Percentiles rank a stretch among this genome's conserved stretches.
Conservation (phyloP, 352 stramenopile species). For the Phytopythium ostracodes region DNA sequence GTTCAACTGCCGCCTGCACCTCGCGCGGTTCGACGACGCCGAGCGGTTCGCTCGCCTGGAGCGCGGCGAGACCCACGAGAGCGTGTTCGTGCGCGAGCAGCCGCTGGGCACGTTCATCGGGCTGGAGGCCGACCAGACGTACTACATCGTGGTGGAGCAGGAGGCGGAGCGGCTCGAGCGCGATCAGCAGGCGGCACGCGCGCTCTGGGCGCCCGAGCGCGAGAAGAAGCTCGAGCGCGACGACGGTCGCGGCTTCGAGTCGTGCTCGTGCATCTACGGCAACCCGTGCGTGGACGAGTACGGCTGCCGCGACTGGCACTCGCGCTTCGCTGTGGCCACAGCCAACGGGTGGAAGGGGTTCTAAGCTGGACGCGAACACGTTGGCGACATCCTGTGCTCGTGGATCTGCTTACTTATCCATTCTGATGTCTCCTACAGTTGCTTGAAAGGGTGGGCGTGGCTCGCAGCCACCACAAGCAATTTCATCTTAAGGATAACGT, state of each 20-base stretch:
- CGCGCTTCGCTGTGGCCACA: conserved; percentile 75
- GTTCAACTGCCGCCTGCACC: conserved; percentile 77
- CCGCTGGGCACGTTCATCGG: conserved; percentile 65
- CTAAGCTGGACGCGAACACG: conserved; percentile 14
- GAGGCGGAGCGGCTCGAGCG: conserved; percentile 59
- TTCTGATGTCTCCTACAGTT: too few species aligned
- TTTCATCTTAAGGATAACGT: not conserved
- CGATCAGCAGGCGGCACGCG: conserved; percentile 60
- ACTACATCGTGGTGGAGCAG: conserved; percentile 85
- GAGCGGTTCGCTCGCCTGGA: conserved; percentile 57
- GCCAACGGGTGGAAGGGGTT: conserved; percentile 90
- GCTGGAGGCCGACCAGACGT: conserved; percentile 60
- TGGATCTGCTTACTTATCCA: too few species aligned
- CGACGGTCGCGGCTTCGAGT: conserved; percentile 73
- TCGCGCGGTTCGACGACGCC: conserved; percentile 44
- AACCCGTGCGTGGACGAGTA: conserved; percentile 91
- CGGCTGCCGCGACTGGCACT: conserved; percentile 86
- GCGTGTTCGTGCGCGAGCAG: conserved; percentile 58
- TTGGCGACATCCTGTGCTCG: not conserved
- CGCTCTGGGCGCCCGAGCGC: conserved; percentile 35
- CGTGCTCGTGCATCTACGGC: conserved; percentile 86
- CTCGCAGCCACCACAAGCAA: too few species aligned
- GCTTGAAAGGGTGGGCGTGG: too few species aligned
- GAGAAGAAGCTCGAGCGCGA: conserved; percentile 35
- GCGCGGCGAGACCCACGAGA: conserved; percentile 33